These are phyloP conservation scores for Dionaea muscipula DNA, from an alignment of 179 eudicot genomes.

Conservation along the genomic window DNA sequence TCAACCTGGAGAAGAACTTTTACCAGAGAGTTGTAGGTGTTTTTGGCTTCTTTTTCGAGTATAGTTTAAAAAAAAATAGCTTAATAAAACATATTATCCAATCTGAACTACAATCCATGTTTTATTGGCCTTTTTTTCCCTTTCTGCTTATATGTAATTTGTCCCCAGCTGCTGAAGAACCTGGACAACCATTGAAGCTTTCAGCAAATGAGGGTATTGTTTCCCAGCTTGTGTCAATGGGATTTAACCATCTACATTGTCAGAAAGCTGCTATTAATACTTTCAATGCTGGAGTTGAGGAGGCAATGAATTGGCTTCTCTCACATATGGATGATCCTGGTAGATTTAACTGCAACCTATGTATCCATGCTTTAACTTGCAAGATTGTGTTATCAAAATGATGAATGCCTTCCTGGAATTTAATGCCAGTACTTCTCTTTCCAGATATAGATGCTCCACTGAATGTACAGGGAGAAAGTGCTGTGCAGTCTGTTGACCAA, in stretches of 20 bases:
- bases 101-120: not conserved
- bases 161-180: conserved; percentile 26
- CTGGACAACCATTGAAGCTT: conserved; percentile 25
- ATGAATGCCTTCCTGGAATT: not conserved
- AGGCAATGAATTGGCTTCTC: conserved; percentile 95
- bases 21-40: conserved; percentile 56
- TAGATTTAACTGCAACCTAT: conserved; percentile 13
- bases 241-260: conserved; percentile 59
- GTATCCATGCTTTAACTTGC: not conserved
- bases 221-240: conserved; percentile 74
- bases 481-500: conserved; percentile 45
- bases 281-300: conserved; percentile 74
- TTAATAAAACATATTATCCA: not conserved
- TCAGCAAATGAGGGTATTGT: conserved; percentile 58
- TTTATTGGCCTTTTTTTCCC: not conserved
- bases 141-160: not conserved
- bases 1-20: conserved; percentile 88
- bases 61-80: not conserved
- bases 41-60: not conserved
- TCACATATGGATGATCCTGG: conserved; percentile 97
- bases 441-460: conserved; percentile 85
- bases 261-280: conserved; percentile 86
- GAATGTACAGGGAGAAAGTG: conserved; percentile 27
- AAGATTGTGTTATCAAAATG: not conserved
- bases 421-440: conserved; percentile 5